Evolutionary conservation across 768 basidiomycete genomes (phyloP), one percentile per base, ranked within the genome.

Genomic region (Agrocybe praecox): DNA sequence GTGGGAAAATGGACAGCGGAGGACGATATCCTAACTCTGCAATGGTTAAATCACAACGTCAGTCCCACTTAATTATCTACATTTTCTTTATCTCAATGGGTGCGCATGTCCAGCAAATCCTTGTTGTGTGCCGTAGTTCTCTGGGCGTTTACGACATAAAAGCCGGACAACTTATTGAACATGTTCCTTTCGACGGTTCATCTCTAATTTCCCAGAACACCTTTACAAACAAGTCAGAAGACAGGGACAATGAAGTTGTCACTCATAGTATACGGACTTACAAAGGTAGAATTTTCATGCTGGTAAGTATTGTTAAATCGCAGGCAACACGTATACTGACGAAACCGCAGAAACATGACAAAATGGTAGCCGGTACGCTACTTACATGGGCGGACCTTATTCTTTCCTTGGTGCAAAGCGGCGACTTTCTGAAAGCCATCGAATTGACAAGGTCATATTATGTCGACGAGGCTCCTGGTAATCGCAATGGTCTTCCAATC

Each of bases 321-420:
- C 10, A 49, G 52, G 14, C 15, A 15, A 54, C 22, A 15, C 22
- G 46, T 61, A 18, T 9, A 22, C 32, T 45, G 9, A 52, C 44
- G 62, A 45, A 19, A n/a, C 29, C 51, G 91, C 24, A 67, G 93
- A 82, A 84, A 46, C 79, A 80, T 50, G 77, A 86, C 54, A 83
- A 83, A 47, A 60, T 98, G 1, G 80, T 83, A 67, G 94, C 90
- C 2, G 97, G 94, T 23, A 92, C 90, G 2, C 77, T 98, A 19
- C 76, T 95, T 26, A 93, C 94, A 1, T 99, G 97, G 97, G 94
- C 96, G 6, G 97, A 99, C 69, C 86, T 89, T 44, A 88, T 98
- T 21, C 76, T 99, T 44, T 79, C 85, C 0, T 83, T 88, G 46
- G 94, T 98, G 23, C 83, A 93, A 65, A 79, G 81, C 10, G 94